A percentile compares a stretch with the other conserved stretches of the same genome.
Evolutionary conservation across 2,329 filamentous ascomycete genomes (phyloP).

Genomic region (Bipolaris cookei): DNA sequence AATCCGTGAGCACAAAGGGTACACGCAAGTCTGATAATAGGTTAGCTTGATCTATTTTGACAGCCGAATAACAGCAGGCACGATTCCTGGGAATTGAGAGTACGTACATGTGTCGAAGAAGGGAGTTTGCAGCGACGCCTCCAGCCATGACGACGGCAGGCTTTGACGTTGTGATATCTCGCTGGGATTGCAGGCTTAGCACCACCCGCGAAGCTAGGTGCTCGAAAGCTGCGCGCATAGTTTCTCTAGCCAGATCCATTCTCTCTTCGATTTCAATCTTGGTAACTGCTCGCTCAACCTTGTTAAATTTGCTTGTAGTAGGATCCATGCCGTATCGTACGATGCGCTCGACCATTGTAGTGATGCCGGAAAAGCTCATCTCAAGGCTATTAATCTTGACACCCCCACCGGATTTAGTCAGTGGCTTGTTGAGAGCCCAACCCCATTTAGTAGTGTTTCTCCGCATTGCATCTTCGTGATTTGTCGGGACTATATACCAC

Average conservation of each 20-base stretch:
- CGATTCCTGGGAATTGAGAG: neutral
- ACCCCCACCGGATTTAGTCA: constrained; percentile 57
- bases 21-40: constrained; percentile 49
- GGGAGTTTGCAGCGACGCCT: constrained; percentile 86
- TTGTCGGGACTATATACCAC: constrained; percentile 64
- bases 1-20: constrained; percentile 73
- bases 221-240: constrained; percentile 84
- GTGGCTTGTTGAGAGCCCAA: constrained; percentile 74
- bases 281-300: constrained; percentile 39
- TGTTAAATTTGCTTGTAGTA: constrained; percentile 36
- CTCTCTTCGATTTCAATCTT: constrained; percentile 66
- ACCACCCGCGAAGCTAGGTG: constrained; percentile 80
- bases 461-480: constrained; percentile 64
- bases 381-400: constrained; percentile 40
- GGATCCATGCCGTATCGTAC: constrained; percentile 50
- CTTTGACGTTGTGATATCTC: neutral
- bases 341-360: constrained; percentile 68
- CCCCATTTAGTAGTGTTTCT: constrained; percentile 58
- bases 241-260: constrained; percentile 70
- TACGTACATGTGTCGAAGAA: constrained; percentile 69
- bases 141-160: constrained; percentile 80
- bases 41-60: constrained; percentile 12
- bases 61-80: neutral
- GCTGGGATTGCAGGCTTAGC: constrained; percentile 64
- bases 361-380: constrained; percentile 70